Base-by-base conservation (phyloP, 352 stramenopile species). In the Phytophthora chlamydospora region DNA sequence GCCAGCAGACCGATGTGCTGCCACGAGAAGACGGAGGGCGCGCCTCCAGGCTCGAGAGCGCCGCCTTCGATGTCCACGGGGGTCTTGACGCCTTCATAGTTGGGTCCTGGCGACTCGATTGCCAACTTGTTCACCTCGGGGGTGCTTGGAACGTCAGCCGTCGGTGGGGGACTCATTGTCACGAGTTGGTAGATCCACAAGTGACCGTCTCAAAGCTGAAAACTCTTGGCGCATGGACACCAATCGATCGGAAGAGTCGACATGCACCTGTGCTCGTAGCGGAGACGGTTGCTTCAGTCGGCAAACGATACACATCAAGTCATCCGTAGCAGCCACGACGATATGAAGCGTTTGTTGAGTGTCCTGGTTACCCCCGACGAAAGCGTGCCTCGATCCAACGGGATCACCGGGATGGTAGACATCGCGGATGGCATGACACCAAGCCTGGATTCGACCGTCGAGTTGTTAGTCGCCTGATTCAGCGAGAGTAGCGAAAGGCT, bases 1-100 rank as follows among this genome's bases (percentile, higher is more conserved):
- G 72, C 64, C 29, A 85, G 32, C 9, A 85, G 66, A 33, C 78
- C 78, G 19, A 88, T 50, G 63, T 87, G 61, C 14, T 75, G n/a
- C 29, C 57, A 60, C 2, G 61, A 66, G 19, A 67, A 84, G 17
- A 87, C 49, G 9, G 67, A 70, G n/a, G 74, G 72, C 0, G 63
- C 36, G 2, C 76, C 76, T 16, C 75, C 75, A 1, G 73, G 66
- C 33, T 73, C 58, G 14, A 84, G 56, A 7, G 75, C 75, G 0
- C 69, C 73, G 4, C 64, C 71, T 58, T 75, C 66, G 35, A 75
- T 29, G 27, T 64, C 56, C 5, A 58, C 36, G 10, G 64, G 64
- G 3, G 64, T 68, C 42, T 73, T 73, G 14, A 72, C 39, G 17
- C 33, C 58, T 48, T 72, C 58, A 36, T 72, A 72, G 38, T 58